These are phyloP conservation scores for Fusarium subtropicale DNA, from an alignment of 2,329 filamentous ascomycete species.

Conservation along the genomic window DNA sequence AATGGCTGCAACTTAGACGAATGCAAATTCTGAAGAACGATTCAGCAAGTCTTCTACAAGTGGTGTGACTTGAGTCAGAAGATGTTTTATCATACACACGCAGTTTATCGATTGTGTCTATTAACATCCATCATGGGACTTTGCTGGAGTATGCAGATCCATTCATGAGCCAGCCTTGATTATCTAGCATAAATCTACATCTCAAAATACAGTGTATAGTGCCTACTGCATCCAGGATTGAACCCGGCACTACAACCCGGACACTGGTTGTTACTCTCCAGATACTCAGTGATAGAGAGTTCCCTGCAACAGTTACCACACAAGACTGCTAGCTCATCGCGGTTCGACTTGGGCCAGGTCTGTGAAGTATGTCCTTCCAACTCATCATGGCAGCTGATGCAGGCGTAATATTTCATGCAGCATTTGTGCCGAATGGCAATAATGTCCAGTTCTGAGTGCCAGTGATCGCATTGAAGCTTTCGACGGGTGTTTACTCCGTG, in stretches of 20 bases:
- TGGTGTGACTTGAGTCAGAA: not conserved
- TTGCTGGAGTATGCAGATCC: too few relatives aligned
- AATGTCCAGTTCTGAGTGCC: conserved; percentile 23
- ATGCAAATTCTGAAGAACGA: accelerated
- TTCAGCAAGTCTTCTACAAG: not conserved
- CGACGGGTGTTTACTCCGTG: conserved; percentile 5
- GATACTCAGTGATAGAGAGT: conserved; percentile 8
- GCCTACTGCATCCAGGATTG: conserved; percentile 24
- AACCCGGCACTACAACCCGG: conserved; percentile 15
- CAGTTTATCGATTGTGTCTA: not conserved
- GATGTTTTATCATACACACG: accelerated
- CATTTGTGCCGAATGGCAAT: conserved; percentile 24
- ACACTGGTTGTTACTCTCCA: not conserved
- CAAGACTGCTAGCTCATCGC: conserved; percentile 10
- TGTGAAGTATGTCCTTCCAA: conserved; percentile 4
- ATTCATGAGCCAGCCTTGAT: too few relatives aligned
- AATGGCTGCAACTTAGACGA: not conserved
- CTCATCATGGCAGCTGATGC: conserved; percentile 25
- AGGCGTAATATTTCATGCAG: conserved; percentile 22
- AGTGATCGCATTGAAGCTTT: conserved; percentile 18
- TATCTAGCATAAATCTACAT: not conserved
- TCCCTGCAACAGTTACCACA: conserved; percentile 9
- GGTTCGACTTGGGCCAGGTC: conserved; percentile 12
- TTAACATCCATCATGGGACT: not conserved
- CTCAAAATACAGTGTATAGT: conserved; percentile 22